Base-by-base conservation (phyloP, 2,329 filamentous ascomycete species). In the Botrytis byssoidea region DNA sequence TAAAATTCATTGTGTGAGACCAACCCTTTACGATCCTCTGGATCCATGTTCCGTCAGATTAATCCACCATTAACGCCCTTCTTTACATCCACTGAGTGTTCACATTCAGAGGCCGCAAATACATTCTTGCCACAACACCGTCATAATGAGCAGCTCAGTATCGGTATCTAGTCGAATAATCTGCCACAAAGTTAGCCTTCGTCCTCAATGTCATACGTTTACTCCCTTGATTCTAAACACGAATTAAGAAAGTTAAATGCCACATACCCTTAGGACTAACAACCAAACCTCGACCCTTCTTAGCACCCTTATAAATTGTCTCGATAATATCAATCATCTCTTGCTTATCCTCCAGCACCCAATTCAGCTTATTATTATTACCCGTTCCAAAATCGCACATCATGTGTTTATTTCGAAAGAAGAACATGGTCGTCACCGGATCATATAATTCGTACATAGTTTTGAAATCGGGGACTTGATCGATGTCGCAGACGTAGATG, bases 351-450 rank as follows among this genome's bases (percentile, higher is more conserved):
- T 98, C 95, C 71, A 97, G 86, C 66, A 97, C 93, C 91, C 94
- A 97, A 82, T 98, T 98, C 78, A 98, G 86, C 83, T 98, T 98
- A 83, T 99, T 99, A 84, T 99, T 99, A 85, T 99, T 97, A 77
- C 96, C 96, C 2, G 96, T 99, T 65, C 95, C 95, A 79, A 98
- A 94, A 88, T 98, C 95, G 83, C 93, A 94, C 93, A 97, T 97
- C 90, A 98, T 98, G 84, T 98, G 94, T 83, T 99, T 99, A 83
- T 99, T 99, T 75, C 95, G 90, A 86, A 95, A 97, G 87, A 97
- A 97, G 86, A 93, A 97, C 93, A 98, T 98, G 83, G 98, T 91
- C 4, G 96, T 97, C 85, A 95, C 93, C 0, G 94, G 91, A 81
- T 99, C 93, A 85, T 96, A 95, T 9, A 95, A 86, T 81, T 94